phyloP scores from a whole-genome alignment of 768 basidiomycete species.

The Psilocybe sp. region DNA sequence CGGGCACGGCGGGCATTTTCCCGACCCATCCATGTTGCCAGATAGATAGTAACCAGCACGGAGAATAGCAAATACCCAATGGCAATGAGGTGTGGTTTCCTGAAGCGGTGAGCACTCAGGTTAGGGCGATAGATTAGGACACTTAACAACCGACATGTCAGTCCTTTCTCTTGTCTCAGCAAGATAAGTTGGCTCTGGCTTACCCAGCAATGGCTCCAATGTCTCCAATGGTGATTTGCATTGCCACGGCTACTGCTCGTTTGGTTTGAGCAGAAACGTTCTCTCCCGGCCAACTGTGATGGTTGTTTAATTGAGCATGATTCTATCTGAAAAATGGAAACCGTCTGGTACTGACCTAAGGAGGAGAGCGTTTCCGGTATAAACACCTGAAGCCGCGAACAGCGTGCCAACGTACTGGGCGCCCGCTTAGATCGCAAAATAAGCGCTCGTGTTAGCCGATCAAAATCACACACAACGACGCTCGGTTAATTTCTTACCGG shows the following conservation, averaged over 20 bases:
- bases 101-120: slow-evolving; percentile 42
- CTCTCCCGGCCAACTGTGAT: slow-evolving; percentile 54
- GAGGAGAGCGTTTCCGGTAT: slow-evolving; percentile 55
- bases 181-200: not conserved
- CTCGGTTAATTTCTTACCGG: slow-evolving; percentile 28
- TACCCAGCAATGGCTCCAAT: slow-evolving; percentile 55
- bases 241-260: slow-evolving; percentile 57
- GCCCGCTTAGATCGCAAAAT: slow-evolving; percentile 30
- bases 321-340: not conserved
- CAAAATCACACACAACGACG: not conserved
- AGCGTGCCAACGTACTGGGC: slow-evolving; percentile 58
- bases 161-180: too few species aligned
- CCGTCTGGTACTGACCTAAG: slow-evolving; percentile 35
- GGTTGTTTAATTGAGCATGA: not conserved
- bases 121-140: slow-evolving; percentile 54
- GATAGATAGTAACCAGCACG: slow-evolving; percentile 37
- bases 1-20: slow-evolving; percentile 47
- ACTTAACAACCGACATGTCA: slow-evolving; percentile 18
- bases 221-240: slow-evolving; percentile 65
- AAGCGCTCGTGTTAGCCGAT: not conserved
- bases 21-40: slow-evolving; percentile 45
- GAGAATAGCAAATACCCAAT: slow-evolving; percentile 58
- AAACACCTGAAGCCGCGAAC: slow-evolving; percentile 54
- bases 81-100: slow-evolving; percentile 55
- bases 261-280: slow-evolving; percentile 71